These are phyloP conservation scores for Sporothrix brunneoviolacea DNA, from an alignment of 2,329 filamentous ascomycete genomes.

Conservation along the genomic window DNA sequence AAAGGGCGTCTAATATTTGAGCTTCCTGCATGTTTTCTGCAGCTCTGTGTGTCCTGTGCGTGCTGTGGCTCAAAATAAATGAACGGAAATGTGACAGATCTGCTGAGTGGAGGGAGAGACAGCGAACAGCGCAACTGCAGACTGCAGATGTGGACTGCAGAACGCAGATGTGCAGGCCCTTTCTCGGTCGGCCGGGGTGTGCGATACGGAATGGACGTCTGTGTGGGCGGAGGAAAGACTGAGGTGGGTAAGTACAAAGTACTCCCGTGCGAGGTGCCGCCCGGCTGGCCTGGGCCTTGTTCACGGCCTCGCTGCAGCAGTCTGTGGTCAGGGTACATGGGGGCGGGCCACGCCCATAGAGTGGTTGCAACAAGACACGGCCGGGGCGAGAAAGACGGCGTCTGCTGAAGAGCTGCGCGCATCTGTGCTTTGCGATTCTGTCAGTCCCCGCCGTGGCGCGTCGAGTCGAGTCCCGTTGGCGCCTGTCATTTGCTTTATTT, in stretches of 20 bases:
- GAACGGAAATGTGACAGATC: conserved; percentile 13
- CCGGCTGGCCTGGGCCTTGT: not conserved
- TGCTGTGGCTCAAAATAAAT: conserved; percentile 5
- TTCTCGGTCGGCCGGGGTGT: conserved; percentile 11
- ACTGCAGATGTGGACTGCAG: not conserved
- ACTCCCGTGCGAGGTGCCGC: not conserved
- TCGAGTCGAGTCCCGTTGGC: not conserved
- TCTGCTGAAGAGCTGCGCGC: too few relatives aligned
- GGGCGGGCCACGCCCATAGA: too few relatives aligned
- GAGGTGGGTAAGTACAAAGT: not conserved
- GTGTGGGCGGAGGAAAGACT: not conserved
- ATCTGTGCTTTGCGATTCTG: not conserved
- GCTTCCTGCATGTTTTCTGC: conserved; percentile 4
- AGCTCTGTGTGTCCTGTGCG: conserved; percentile 9
- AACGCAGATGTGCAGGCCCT: conserved; percentile 3
- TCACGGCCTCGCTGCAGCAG: too few relatives aligned
- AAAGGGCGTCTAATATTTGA: not conserved
- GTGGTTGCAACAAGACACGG: too few relatives aligned
- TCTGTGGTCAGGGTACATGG: too few relatives aligned
- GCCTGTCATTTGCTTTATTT: not conserved
- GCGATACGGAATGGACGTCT: not conserved
- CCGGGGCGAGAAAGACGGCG: too few relatives aligned
- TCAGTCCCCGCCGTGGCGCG: not conserved
- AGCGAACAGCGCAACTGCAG: too few relatives aligned
- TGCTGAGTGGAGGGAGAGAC: conserved; percentile 1